A percentile compares a stretch with the other conserved stretches of the same genome.
Evolutionary conservation across 331 rosid species (phyloP).

Genomic region (Prunus yedoensis): DNA sequence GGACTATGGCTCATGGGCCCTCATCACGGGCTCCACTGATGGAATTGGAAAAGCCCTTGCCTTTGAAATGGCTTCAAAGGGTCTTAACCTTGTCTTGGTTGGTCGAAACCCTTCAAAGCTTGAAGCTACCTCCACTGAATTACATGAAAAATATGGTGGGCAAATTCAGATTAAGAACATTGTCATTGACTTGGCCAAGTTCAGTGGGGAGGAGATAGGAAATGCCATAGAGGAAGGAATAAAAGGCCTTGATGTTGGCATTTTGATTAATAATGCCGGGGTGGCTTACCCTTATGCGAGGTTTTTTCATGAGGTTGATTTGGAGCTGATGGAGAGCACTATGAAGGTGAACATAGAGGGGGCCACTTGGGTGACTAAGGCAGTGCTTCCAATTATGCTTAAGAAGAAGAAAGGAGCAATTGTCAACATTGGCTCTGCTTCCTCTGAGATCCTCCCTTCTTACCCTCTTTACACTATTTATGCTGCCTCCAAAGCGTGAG

Average conservation of each 20-base stretch:
- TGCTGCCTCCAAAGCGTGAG: constrained; percentile 35
- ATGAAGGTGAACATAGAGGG: constrained; percentile 22
- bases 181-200: constrained; percentile 23
- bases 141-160: not conserved
- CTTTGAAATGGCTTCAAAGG: constrained; percentile 29
- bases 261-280: constrained; percentile 32
- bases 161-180: constrained; percentile 4
- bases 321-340: constrained; percentile 18
- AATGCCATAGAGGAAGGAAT: constrained; percentile 10
- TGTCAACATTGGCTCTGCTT: constrained; percentile 33
- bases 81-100: constrained; percentile 24
- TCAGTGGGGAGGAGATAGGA: constrained; percentile 15
- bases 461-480: constrained; percentile 24
- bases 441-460: constrained; percentile 10
- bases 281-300: constrained; percentile 28
- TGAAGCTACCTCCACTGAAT: constrained; percentile 11
- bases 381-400: constrained; percentile 26
- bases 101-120: constrained; percentile 27
- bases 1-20: constrained; percentile 30
- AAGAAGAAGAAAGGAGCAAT: constrained; percentile 30
- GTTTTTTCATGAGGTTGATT: constrained; percentile 27
- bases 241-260: constrained; percentile 25
- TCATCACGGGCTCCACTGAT: constrained; percentile 30
- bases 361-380: constrained; percentile 24
- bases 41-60: constrained; percentile 38